These are phyloP conservation scores for Coemansia sp. DNA, from an alignment of 192 early-diverging fungal genomes.

Conservation along the genomic window DNA sequence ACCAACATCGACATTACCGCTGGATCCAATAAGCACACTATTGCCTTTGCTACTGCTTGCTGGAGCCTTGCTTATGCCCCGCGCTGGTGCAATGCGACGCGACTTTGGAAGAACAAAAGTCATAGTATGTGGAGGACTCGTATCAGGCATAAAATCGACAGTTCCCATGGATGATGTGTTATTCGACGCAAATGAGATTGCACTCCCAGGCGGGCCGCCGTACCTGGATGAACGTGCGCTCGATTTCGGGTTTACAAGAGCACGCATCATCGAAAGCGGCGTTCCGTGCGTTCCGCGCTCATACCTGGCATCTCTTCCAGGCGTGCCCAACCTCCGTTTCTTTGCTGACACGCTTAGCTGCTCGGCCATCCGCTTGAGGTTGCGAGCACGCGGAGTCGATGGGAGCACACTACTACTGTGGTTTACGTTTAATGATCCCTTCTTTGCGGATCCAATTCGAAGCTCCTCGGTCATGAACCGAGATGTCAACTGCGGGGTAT, in stretches of 20 bases:
- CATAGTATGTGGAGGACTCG: slow-evolving; percentile 46
- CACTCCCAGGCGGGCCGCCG: slow-evolving; percentile 24
- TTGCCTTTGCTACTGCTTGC: not conserved
- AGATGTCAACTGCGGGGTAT: slow-evolving; percentile 51
- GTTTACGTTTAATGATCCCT: not conserved
- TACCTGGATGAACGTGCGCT: not conserved
- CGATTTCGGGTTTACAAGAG: slow-evolving; percentile 23
- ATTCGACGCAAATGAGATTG: slow-evolving; percentile 27
- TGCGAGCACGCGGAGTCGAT: slow-evolving; percentile 18
- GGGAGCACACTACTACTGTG: not conserved
- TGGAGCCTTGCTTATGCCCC: not conserved
- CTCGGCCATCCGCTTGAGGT: slow-evolving; percentile 48
- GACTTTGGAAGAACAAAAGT: slow-evolving; percentile 48
- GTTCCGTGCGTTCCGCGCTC: slow-evolving; percentile 16
- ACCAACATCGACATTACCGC: too few species aligned
- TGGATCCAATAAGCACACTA: too few species aligned
- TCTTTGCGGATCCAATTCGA: not conserved
- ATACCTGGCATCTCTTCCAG: slow-evolving; percentile 10
- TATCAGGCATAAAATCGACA: slow-evolving; percentile 46
- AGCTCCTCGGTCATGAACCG: slow-evolving; percentile 56
- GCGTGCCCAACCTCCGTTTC: slow-evolving; percentile 28
- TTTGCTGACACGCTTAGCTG: slow-evolving; percentile 29
- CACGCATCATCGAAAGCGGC: slow-evolving; percentile 49
- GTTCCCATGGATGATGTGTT: slow-evolving; percentile 49
- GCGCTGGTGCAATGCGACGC: slow-evolving; percentile 26